Percentiles rank a stretch among this genome's conserved stretches.
These are phyloP conservation scores for Bryoglossum gracile DNA, from an alignment of 495 filamentous ascomycete species.

Conservation along the genomic window DNA sequence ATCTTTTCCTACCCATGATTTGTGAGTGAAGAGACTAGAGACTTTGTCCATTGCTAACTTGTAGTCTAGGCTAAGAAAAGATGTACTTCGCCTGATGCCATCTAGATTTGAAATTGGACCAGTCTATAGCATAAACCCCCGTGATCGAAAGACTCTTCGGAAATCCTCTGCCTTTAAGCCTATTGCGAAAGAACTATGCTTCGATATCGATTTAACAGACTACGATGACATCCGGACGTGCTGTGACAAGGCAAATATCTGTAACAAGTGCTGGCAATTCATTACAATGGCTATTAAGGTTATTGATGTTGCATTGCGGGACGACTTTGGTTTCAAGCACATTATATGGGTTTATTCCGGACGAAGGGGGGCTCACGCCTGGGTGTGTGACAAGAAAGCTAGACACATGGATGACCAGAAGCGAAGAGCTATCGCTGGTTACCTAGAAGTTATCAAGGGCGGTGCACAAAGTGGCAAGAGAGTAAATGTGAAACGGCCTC, in stretches of 20 bases:
- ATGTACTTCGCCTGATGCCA: conserved; percentile 77
- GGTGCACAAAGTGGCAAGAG: conserved; percentile 79
- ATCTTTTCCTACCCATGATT: conserved; percentile 76
- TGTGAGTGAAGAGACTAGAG: conserved; percentile 42
- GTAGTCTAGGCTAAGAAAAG: conserved; percentile 76
- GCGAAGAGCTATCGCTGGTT: conserved; percentile 73
- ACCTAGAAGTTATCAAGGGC: conserved; percentile 80
- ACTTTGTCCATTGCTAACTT: neutral
- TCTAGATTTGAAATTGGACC: conserved; percentile 97
- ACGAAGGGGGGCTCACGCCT: conserved; percentile 91
- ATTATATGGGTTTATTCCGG: conserved; percentile 98
- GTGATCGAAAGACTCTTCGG: conserved; percentile 80
- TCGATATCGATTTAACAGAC: conserved; percentile 98
- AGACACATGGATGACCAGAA: conserved; percentile 76
- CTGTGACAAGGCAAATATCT: conserved; percentile 89
- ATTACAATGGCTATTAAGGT: conserved; percentile 97
- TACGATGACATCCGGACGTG: conserved; percentile 96
- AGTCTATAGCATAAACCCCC: conserved; percentile 86
- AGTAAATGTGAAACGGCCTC: conserved; percentile 74
- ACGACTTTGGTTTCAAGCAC: conserved; percentile 94
- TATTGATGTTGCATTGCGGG: conserved; percentile 72
- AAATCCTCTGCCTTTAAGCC: conserved; percentile 69
- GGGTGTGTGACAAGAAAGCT: conserved; percentile 92
- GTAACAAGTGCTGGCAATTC: conserved; percentile 90
- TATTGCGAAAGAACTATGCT: conserved; percentile 84